Base-by-base conservation (phyloP, 2,329 filamentous ascomycete species). In the Exophiala sideris region DNA sequence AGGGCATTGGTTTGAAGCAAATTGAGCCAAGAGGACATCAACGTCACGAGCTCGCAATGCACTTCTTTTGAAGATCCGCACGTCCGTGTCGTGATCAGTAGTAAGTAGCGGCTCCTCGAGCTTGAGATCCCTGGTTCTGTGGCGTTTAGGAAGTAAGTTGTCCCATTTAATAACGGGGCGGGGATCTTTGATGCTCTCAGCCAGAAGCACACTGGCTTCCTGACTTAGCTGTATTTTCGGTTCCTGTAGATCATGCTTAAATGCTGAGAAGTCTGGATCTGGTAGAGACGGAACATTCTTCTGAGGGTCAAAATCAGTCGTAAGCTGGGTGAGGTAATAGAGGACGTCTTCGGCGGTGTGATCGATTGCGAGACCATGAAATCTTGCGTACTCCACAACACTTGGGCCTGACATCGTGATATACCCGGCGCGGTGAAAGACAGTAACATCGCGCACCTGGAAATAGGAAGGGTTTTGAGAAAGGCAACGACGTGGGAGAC, bases 321-420 rank as follows among this genome's bases (percentile, higher is more conserved):
- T 11, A 38, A 35, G 50, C 41, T 8, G 52, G 34, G 18, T 52
- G 32, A 4, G 62, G 18, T 38, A 65, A 49, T 39, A 20, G 2
- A 63, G 35, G 1, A 68, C 67, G 41, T 68, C 51, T 1, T 69
- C 59, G 4, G 61, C 61, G 3, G 63, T 64, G 61, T 72, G 72
- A 52, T 75, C 65, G 47, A 53, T 64, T 32, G 70, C 72, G 18
- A 79, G 66, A 3, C 70, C 70, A 53, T 78, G 65, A 45, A 70
- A 73, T 20, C 76, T 71, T 16, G 77, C 76, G 58, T 79, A 80
- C 14, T 77, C 72, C 6, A 79, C 64, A 5, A 74, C 60, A 16
- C 70, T 70, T 12, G 67, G 66, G n/a, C 72, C 69, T 18, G 62
- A 61, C 57, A 64, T 60, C 5, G 41, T 10, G 29, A 10, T n/a